Evolutionary conservation across 2,329 filamentous ascomycete genomes (phyloP).

Genomic region (Chaetomiaceae sp.): DNA sequence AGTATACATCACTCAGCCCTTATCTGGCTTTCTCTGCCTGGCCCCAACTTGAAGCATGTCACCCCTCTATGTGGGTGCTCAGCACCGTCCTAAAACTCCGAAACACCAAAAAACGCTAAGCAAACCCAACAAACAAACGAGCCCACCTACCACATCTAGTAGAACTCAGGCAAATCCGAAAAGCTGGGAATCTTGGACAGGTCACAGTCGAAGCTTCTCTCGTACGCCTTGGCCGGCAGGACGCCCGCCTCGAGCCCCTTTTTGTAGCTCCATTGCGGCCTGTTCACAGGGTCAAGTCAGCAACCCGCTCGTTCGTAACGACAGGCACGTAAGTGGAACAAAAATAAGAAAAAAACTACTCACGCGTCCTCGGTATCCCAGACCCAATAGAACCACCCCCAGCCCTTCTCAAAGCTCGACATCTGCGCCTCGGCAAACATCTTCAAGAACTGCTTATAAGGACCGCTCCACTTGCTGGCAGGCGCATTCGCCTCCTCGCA

Average conservation of each 20-base stretch:
- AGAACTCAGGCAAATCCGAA: constrained; percentile 33
- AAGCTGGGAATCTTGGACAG: constrained; percentile 49
- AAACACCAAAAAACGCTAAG: constrained; percentile 8
- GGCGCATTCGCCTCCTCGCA: constrained; percentile 75
- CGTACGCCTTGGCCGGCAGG: constrained; percentile 69
- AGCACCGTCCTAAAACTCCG: not conserved
- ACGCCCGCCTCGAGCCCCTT: constrained; percentile 72
- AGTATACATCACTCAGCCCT: not conserved
- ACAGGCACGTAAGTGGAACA: not conserved
- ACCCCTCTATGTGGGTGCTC: not conserved
- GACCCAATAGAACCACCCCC: constrained; percentile 99
- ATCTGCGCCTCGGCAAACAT: constrained; percentile 97
- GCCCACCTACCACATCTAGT: not conserved
- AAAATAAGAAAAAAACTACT: constrained; percentile 14
- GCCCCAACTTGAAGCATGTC: too few species aligned
- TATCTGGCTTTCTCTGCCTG: too few species aligned
- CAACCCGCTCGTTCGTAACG: not conserved
- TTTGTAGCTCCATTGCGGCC: constrained; percentile 85
- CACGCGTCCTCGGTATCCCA: constrained; percentile 69
- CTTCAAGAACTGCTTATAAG: constrained; percentile 79
- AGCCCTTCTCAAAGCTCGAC: constrained; percentile 84
- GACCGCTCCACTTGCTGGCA: constrained; percentile 58
- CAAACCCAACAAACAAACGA: not conserved
- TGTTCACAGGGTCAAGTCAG: constrained; percentile 14
- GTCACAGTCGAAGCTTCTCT: constrained; percentile 65